A percentile compares a stretch with the other conserved stretches of the same genome.
Conservation (phyloP, 2,329 filamentous ascomycete genomes). For the Phoma sp. region DNA sequence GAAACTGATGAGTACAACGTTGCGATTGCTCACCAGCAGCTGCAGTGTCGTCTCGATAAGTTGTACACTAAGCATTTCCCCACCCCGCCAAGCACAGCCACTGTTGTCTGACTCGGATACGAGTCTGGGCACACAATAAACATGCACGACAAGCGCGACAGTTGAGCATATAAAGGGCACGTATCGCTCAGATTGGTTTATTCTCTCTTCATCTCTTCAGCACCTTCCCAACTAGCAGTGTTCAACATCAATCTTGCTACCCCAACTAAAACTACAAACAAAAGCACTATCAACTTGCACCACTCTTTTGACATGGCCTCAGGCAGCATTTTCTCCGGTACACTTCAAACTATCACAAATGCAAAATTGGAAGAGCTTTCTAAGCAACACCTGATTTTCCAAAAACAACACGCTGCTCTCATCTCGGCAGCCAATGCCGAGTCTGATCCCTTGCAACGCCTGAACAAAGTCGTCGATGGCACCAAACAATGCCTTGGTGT, state of each 20-base stretch:
- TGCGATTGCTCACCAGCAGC: neutral
- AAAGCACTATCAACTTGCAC: neutral
- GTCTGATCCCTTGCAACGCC: conserved; percentile 30
- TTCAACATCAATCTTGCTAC: no score
- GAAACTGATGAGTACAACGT: no score
- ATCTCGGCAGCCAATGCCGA: conserved; percentile 18
- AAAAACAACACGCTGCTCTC: conserved; percentile 34
- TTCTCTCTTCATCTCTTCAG: neutral
- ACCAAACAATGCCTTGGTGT: conserved; percentile 38
- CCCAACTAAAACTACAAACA: no score
- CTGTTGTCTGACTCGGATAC: conserved; percentile 4
- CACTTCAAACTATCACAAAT: conserved; percentile 44
- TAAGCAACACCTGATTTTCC: conserved; percentile 43
- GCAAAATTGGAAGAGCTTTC: conserved; percentile 47
- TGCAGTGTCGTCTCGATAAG: neutral
- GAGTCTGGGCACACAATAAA: neutral
- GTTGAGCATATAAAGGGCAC: neutral
- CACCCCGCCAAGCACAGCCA: conserved; percentile 3
- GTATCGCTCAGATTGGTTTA: neutral
- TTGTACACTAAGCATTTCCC: neutral
- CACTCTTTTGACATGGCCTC: conserved; percentile 23
- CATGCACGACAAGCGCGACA: neutral
- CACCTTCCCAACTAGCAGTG: neutral
- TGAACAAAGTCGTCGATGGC: conserved; percentile 35
- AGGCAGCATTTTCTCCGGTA: conserved; percentile 44